Conservation (phyloP, 257 asterid genomes). For the Solanum arcanum region DNA sequence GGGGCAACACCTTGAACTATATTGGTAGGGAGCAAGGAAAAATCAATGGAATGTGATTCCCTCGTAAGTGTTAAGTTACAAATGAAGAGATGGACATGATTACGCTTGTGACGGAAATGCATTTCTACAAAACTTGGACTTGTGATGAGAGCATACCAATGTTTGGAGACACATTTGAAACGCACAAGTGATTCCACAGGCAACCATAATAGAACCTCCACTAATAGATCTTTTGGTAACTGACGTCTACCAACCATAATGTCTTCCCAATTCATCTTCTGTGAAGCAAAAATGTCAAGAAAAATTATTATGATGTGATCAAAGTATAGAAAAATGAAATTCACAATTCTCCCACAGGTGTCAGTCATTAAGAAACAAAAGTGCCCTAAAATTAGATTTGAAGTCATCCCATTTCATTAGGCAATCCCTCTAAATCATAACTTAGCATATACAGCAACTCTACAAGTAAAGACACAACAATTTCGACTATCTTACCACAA, state of each 20-base stretch:
- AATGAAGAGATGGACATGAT: slow-evolving; percentile 20
- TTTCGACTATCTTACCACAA: background rate
- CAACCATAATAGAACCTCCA: slow-evolving; percentile 22
- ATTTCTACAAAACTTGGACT: slow-evolving; percentile 12
- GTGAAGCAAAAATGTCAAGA: background rate
- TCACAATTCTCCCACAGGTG: background rate
- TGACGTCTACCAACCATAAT: background rate
- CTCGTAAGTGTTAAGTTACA: slow-evolving; percentile 1
- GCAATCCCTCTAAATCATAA: background rate
- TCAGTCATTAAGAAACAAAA: background rate
- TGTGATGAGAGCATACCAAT: slow-evolving; percentile 26
- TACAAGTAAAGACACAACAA: background rate
- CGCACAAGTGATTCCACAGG: slow-evolving; percentile 21
- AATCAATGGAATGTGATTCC: background rate
- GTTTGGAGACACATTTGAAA: slow-evolving; percentile 31
- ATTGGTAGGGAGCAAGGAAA: background rate
- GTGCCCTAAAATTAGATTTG: background rate
- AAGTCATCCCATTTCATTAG: background rate
- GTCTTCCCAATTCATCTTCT: background rate
- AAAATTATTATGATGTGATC: background rate
- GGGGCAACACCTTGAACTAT: background rate
- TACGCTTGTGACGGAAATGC: slow-evolving; percentile 14
- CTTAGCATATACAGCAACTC: background rate
- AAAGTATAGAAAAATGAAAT: background rate
- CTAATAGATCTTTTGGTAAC: slow-evolving; percentile 19